Conservation (phyloP, 768 basidiomycete species). For the Mycena amicta region DNA sequence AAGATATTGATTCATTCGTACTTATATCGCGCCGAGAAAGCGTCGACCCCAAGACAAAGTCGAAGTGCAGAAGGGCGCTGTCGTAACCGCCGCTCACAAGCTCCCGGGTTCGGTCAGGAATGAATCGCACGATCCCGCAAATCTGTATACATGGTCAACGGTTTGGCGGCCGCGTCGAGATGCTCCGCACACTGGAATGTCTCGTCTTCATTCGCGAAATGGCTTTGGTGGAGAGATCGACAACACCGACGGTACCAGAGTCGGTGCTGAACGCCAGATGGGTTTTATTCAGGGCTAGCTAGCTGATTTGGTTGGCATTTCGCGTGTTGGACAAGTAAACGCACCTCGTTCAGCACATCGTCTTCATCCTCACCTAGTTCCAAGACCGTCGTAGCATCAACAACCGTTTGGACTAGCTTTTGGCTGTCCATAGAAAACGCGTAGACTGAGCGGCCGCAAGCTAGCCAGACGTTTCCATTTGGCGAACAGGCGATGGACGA, state of each 20-base stretch:
- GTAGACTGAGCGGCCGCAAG: conserved; percentile 56
- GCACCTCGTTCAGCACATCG: conserved; percentile 72
- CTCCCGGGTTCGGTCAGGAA: conserved; percentile 71
- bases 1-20: too few species aligned
- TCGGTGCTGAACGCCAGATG: conserved; percentile 73
- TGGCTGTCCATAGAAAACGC: conserved; percentile 47
- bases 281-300: conserved; percentile 65
- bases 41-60: conserved; percentile 54
- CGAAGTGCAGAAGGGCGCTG: conserved; percentile 65
- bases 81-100: conserved; percentile 82
- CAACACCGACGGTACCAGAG: conserved; percentile 64
- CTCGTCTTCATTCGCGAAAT: conserved; percentile 60
- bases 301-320: conserved; percentile 39
- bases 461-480: conserved; percentile 63
- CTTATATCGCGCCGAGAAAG: conserved; percentile 65
- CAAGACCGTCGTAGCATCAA: conserved; percentile 51
- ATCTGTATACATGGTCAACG: conserved; percentile 47
- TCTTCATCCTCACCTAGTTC: conserved; percentile 52
- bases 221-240: conserved; percentile 55
- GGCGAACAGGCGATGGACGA: conserved; percentile 58
- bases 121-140: conserved; percentile 68
- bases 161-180: neutral
- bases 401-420: conserved; percentile 55
- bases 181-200: conserved; percentile 60
- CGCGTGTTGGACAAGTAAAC: conserved; percentile 20